A percentile compares a stretch with the other conserved stretches of the same genome.
Conservation (phyloP, 2,329 filamentous ascomycete genomes). For the Aspergillus sp. region DNA sequence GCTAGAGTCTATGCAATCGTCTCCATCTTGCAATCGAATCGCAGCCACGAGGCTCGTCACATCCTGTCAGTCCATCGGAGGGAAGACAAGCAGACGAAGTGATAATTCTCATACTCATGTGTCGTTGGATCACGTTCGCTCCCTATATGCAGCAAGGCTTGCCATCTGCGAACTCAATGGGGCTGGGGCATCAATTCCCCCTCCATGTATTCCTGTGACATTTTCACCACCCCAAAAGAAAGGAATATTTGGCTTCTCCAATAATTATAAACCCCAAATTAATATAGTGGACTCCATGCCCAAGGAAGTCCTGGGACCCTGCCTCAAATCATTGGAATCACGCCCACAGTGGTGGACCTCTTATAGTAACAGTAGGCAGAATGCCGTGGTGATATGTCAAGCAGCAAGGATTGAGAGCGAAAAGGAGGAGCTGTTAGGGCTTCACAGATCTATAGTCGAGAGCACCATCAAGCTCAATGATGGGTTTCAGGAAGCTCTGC, state of each 20-base stretch:
- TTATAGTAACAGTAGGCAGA: conserved; percentile 59
- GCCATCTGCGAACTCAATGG: conserved; percentile 59
- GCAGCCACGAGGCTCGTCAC: conserved; percentile 49
- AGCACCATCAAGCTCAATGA: conserved; percentile 30
- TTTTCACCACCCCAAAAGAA: conserved; percentile 31
- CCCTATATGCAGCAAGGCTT: conserved; percentile 57
- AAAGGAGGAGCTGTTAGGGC: conserved; percentile 41
- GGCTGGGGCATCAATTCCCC: conserved; percentile 47
- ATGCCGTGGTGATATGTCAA: conserved; percentile 59
- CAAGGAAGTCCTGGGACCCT: conserved; percentile 39
- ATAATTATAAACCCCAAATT: conserved; percentile 15
- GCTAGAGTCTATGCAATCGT: conserved; percentile 40
- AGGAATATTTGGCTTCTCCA: conserved; percentile 16
- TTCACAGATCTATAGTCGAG: conserved; percentile 34
- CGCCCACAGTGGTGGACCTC: conserved; percentile 59
- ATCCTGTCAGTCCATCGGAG: conserved; percentile 49
- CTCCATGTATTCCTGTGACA: conserved; percentile 47
- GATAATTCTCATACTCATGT: conserved; percentile 20
- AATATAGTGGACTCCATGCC: conserved; percentile 11
- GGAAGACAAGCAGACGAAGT: conserved; percentile 12
- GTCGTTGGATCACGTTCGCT: conserved; percentile 44
- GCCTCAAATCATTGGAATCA: conserved; percentile 50
- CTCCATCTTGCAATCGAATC: conserved; percentile 49
- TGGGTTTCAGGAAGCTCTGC: conserved; percentile 30
- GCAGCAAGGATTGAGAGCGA: conserved; percentile 56